Evolutionary conservation across 2,329 filamentous ascomycete species (phyloP).

Genomic region (Colletotrichum cordylinicola): DNA sequence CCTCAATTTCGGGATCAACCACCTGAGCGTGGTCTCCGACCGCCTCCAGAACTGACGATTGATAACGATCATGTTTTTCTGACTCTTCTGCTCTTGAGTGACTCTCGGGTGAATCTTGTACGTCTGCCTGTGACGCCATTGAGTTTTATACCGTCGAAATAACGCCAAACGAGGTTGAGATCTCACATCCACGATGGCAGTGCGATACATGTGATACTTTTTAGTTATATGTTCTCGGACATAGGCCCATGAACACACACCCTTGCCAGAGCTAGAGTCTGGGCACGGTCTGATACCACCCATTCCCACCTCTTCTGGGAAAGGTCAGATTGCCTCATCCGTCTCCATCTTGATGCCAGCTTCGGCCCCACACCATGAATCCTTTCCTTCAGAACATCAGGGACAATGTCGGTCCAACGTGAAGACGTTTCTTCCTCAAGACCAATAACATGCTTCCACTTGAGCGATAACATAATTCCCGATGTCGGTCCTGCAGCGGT

Average conservation of each 20-base stretch:
- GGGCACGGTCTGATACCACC: not conserved
- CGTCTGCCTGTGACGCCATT: not conserved
- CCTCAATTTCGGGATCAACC: not conserved
- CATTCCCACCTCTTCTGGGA: fast-evolving
- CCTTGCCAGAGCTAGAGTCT: not conserved
- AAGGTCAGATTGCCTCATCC: not conserved
- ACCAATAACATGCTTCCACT: not conserved
- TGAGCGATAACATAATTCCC: fast-evolving
- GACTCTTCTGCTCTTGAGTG: fast-evolving
- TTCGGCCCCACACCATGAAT: not conserved
- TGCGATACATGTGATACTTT: not conserved
- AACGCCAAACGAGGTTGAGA: fast-evolving
- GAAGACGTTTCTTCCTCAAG: too few species aligned
- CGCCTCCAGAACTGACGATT: not conserved
- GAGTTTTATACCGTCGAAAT: not conserved
- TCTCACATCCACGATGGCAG: fast-evolving
- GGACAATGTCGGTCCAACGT: not conserved
- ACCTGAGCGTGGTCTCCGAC: not conserved
- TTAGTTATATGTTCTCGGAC: not conserved
- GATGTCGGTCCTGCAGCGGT: not conserved
- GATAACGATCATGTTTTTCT: not conserved
- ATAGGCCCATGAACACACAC: not conserved
- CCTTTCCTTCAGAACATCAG: not conserved
- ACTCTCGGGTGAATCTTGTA: fast-evolving
- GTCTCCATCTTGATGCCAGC: not conserved